phyloP scores from a whole-genome alignment of 1,284 basidiomycete species.

The Ganoderma boninense region DNA sequence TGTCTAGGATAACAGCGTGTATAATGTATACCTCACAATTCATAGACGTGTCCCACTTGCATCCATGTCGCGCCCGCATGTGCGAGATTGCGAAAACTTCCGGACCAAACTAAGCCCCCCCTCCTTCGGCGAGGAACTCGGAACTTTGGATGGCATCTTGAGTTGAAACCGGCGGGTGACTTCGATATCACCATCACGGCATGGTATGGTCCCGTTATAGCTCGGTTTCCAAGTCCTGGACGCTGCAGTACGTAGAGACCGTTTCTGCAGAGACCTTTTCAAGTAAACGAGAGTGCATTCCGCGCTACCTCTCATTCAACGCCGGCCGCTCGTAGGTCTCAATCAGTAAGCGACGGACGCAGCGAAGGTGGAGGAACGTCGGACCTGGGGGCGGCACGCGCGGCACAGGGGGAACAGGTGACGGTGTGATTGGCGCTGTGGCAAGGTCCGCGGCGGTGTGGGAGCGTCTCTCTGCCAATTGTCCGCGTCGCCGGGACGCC shows the following conservation, averaged over 20 bases:
- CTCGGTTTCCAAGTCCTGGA: background rate
- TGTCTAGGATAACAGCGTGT: constrained; percentile 30
- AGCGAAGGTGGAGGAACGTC: constrained; percentile 2
- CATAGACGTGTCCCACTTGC: constrained; percentile 9
- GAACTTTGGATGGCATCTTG: background rate
- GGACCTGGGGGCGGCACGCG: background rate
- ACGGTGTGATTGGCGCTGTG: constrained; percentile 11
- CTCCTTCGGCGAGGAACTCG: background rate
- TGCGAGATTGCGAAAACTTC: background rate
- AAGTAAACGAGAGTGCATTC: background rate
- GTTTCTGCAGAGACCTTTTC: background rate
- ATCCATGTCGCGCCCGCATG: background rate
- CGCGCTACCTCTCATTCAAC: background rate
- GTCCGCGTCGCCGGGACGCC: constrained; percentile 3
- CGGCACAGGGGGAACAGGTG: constrained; percentile 15
- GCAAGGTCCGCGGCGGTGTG: background rate
- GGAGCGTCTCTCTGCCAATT: constrained; percentile 16
- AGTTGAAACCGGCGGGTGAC: background rate
- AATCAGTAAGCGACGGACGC: background rate
- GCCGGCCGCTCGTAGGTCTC: background rate
- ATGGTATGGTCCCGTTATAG: background rate
- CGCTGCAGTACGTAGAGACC: background rate
- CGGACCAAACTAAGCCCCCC: background rate
- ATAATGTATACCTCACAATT: constrained; percentile 28
- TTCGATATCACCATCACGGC: background rate